Evolutionary conservation across 1,284 basidiomycete species (phyloP).

Genomic region (Albatrellus sp.): DNA sequence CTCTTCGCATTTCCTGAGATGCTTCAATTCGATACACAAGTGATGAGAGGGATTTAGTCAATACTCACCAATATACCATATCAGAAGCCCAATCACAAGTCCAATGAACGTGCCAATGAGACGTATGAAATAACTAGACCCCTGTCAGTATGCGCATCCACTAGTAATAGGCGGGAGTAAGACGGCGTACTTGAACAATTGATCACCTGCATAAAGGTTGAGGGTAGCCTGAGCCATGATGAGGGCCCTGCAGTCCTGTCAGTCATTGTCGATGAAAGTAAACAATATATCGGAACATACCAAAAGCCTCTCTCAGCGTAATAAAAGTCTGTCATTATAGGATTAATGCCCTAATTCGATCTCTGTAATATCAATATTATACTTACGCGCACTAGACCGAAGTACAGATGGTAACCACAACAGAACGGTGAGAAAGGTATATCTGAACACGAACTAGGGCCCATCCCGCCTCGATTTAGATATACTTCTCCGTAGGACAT

Average conservation of each 20-base stretch:
- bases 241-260: conserved; percentile 32
- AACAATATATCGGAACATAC: conserved; percentile 14
- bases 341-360: no score
- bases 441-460: conserved; percentile 41
- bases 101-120: conserved; percentile 29
- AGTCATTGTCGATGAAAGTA: neutral
- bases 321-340: conserved; percentile 23
- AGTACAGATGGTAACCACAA: conserved; percentile 45
- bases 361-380: no score
- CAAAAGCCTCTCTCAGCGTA: conserved; percentile 32
- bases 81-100: conserved; percentile 33
- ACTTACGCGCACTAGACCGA: conserved; percentile 30
- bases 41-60: neutral
- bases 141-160: conserved; percentile 2
- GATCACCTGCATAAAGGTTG: conserved; percentile 50
- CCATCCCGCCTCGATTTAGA: neutral
- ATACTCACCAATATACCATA: conserved; percentile 41
- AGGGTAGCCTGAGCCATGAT: conserved; percentile 60
- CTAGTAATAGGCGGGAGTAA: conserved; percentile 7
- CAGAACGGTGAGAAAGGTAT: conserved; percentile 38
- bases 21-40: conserved; percentile 13
- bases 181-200: conserved; percentile 37
- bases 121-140: conserved; percentile 29
- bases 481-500: neutral
- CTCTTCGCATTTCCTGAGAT: conserved; percentile 33